Percentiles rank a stretch among this genome's conserved stretches.
Evolutionary conservation across 148 eudicot species (phyloP).

Genomic region (Rheum nobile): DNA sequence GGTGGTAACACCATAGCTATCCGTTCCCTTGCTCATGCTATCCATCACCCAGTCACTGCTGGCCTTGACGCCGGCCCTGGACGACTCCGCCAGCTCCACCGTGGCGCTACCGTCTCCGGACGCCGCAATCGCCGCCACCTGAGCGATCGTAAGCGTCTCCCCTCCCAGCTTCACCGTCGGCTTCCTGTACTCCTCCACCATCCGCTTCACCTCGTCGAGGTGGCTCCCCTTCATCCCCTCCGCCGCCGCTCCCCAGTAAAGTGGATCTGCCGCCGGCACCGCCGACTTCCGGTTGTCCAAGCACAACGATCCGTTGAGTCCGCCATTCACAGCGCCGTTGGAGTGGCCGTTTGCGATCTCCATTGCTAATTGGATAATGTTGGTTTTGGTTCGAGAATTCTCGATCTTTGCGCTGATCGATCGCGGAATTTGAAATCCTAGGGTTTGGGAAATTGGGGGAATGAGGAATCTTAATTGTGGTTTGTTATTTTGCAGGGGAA

Average conservation of each 20-base stretch:
- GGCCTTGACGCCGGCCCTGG: constrained; percentile 22
- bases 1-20: constrained; percentile 25
- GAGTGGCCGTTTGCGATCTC: constrained; percentile 1
- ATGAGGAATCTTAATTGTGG: background rate
- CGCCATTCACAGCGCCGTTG: background rate
- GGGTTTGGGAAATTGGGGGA: background rate
- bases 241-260: constrained; percentile 20
- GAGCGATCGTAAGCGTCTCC: constrained; percentile 16
- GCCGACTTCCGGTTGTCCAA: background rate
- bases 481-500: too few species aligned
- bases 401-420: background rate
- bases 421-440: background rate
- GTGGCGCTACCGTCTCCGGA: background rate
- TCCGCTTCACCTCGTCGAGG: constrained; percentile 21
- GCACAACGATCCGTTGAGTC: background rate
- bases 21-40: constrained; percentile 18
- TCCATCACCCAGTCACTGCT: constrained; percentile 32
- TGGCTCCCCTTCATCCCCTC: constrained; percentile 22
- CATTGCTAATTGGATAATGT: background rate
- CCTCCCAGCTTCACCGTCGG: constrained; percentile 15
- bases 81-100: constrained; percentile 21
- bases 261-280: constrained; percentile 5
- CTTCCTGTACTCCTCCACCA: constrained; percentile 19
- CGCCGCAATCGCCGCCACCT: constrained; percentile 21
- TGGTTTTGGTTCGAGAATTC: background rate